Percentiles rank a stretch among this genome's conserved stretches.
Evolutionary conservation across 805 yeast species (phyloP).

Genomic region (Clavispora fructus): DNA sequence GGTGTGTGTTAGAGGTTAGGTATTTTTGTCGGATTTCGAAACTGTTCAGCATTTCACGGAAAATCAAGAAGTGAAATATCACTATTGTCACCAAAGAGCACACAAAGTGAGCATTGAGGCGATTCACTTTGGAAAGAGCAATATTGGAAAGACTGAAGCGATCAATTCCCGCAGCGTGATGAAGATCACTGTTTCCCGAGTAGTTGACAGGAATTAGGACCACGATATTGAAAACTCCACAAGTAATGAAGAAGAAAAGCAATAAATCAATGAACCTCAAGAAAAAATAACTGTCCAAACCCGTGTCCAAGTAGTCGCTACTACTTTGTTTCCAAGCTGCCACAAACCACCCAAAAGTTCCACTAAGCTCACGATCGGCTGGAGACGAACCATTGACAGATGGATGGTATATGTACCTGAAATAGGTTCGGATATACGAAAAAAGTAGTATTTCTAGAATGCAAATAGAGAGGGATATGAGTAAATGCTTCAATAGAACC

Average conservation of each 20-base stretch:
- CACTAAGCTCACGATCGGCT: conserved; percentile 39
- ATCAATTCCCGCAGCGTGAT: conserved; percentile 52
- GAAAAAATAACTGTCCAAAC: conserved; percentile 74
- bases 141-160: conserved; percentile 67
- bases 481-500: conserved; percentile 51
- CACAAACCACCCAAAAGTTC: conserved; percentile 53
- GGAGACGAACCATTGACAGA: conserved; percentile 29
- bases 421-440: conserved; percentile 30
- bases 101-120: conserved; percentile 59
- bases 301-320: conserved; percentile 44
- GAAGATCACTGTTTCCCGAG: conserved; percentile 28
- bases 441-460: conserved; percentile 44
- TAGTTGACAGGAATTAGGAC: conserved; percentile 62
- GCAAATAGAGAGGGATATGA: conserved; percentile 51
- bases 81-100: conserved; percentile 50
- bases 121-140: conserved; percentile 43
- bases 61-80: conserved; percentile 52
- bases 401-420: conserved; percentile 41
- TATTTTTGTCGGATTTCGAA: conserved; percentile 44
- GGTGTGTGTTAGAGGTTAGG: conserved; percentile 25
- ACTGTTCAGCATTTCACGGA: conserved; percentile 50
- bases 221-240: conserved; percentile 53
- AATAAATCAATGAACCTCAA: conserved; percentile 54
- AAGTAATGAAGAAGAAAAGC: conserved; percentile 43
- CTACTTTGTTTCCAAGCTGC: conserved; percentile 38